Base-by-base conservation (phyloP, 1,139 yeast species). In the Diutina pseudorugosa region DNA sequence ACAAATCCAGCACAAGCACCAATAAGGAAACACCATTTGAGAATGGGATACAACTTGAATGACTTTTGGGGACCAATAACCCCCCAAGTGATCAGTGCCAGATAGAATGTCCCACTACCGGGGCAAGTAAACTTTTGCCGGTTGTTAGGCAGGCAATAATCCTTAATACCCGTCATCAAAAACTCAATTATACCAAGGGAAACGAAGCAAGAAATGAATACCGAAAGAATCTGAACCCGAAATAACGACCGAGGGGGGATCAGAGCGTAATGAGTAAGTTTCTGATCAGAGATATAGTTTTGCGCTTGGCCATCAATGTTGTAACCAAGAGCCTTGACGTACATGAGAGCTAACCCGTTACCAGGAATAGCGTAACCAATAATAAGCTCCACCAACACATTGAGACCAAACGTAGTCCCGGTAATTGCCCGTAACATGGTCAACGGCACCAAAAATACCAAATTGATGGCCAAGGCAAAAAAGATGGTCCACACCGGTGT, bases 321-420 rank as follows among this genome's bases (percentile, higher is more conserved):
- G 58, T 73, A 73, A 23, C 85, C 86, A 55, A 72, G 72, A 1
- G 83, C 79, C 61, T 82, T 81, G 57, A 80, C 66, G 33, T 78
- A 72, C 75, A 77, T 80, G 57, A 80, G 65, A 1, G 86, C 86
- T 51, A 72, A 66, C 47, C 82, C 83, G 53, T 81, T 80, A 51
- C 85, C 85, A 25, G 85, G 86, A 41, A 82, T 57, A 2, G 83
- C 82, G 58, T 80, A 80, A 20, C 88, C 88, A 52, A 78, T 70
- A 55, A 82, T 74, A 58, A 82, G 68, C 62, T 82, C 85, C 44
- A 79, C 80, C 56, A 82, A 65, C 3, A 82, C 81, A 56, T 80
- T 80, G 55, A 81, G 69, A 36, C 82, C 81, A 55, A 80, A 68
- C 23, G 69, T 62, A 55, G 69, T 66, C 45, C 83, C 85, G 19